Conservation (phyloP, 2,329 filamentous ascomycete genomes). For the Pestalotiopsis sp. region DNA sequence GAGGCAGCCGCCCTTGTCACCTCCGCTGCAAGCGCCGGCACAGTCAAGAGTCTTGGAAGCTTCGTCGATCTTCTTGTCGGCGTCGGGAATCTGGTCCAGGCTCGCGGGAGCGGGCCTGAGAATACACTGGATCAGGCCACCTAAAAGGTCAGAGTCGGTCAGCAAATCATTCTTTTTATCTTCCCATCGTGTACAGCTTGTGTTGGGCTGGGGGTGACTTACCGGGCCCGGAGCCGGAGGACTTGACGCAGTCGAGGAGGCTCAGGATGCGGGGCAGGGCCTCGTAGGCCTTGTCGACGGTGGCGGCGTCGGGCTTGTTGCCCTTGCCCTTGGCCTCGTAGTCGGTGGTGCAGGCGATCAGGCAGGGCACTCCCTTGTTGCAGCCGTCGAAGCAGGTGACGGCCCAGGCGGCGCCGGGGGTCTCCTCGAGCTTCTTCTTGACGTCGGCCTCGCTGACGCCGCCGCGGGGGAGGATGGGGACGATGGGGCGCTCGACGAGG, state of each 20-base stretch:
- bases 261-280: neutral
- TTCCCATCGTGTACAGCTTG: too few species aligned
- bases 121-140: neutral
- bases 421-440: neutral
- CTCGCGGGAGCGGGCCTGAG: neutral
- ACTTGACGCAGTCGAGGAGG: neutral
- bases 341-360: neutral
- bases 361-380: neutral
- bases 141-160: neutral
- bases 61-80: neutral
- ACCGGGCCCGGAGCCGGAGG: neutral
- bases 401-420: neutral
- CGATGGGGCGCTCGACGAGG: too few species aligned
- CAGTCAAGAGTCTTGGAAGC: neutral
- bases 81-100: neutral
- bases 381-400: neutral
- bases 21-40: neutral
- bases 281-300: neutral
- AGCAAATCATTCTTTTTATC: too few species aligned
- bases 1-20: neutral
- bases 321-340: neutral
- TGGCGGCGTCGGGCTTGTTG: neutral
- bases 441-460: too few species aligned
- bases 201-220: neutral
- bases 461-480: too few species aligned